Evolutionary conservation across 2,329 filamentous ascomycete genomes (phyloP).

Genomic region (Aspergillus sojae): DNA sequence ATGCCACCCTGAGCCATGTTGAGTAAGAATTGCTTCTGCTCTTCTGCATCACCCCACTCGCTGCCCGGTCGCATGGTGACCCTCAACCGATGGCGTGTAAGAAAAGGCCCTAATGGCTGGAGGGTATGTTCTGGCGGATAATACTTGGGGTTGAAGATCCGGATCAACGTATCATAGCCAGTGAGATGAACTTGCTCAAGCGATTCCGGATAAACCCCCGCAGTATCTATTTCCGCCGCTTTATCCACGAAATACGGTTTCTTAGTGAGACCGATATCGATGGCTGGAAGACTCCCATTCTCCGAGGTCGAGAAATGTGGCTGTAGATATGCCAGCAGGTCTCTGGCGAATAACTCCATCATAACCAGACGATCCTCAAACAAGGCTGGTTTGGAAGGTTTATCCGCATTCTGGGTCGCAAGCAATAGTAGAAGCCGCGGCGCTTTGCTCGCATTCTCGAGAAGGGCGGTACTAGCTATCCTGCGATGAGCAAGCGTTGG

Average conservation of each 20-base stretch:
- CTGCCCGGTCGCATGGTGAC: slow-evolving; percentile 48
- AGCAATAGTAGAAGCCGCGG: slow-evolving; percentile 60
- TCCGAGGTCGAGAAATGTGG: slow-evolving; percentile 16
- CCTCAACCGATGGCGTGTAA: slow-evolving; percentile 46
- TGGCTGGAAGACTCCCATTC: slow-evolving; percentile 27
- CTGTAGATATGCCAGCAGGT: slow-evolving; percentile 39
- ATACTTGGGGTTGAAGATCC: slow-evolving; percentile 53
- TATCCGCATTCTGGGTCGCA: slow-evolving; percentile 67
- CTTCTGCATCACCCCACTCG: slow-evolving; percentile 42
- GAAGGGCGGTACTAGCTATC: slow-evolving; percentile 58
- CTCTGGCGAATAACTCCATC: slow-evolving; percentile 52
- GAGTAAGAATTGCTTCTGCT: slow-evolving; percentile 43
- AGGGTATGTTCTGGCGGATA: slow-evolving; percentile 50
- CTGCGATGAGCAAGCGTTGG: slow-evolving; percentile 62
- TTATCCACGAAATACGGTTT: slow-evolving; percentile 54
- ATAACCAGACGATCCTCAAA: slow-evolving; percentile 54
- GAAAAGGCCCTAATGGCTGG: slow-evolving; percentile 44
- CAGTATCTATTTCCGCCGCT: slow-evolving; percentile 45
- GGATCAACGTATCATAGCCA: slow-evolving; percentile 53
- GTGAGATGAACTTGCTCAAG: slow-evolving; percentile 51
- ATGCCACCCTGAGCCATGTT: slow-evolving; percentile 40
- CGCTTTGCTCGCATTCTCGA: slow-evolving; percentile 31
- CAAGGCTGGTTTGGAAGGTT: slow-evolving; percentile 53
- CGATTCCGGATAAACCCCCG: slow-evolving; percentile 36
- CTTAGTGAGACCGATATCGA: slow-evolving; percentile 53